Percentiles rank a stretch among this genome's conserved stretches.
phyloP scores from a whole-genome alignment of 768 basidiomycete genomes.

The Mycena galopus region DNA sequence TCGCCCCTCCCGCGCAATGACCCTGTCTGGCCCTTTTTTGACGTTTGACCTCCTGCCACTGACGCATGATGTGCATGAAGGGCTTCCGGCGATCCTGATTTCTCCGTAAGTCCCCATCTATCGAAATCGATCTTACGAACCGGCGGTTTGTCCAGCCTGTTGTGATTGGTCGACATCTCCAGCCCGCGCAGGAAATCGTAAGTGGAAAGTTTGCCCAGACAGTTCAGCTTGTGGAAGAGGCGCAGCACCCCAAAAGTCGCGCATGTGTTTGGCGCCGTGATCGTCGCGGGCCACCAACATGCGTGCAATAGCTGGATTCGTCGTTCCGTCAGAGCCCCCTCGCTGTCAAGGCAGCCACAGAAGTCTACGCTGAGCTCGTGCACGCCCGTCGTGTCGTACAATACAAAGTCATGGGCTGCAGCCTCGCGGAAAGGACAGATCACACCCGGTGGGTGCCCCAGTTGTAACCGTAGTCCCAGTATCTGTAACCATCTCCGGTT shows the following conservation, averaged over 20 bases:
- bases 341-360: background rate
- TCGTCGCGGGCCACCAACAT: background rate
- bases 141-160: no score
- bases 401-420: background rate
- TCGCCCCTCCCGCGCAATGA: background rate
- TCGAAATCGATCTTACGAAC: no score
- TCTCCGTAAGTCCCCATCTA: no score
- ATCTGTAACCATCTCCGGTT: background rate
- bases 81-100: constrained; percentile 28
- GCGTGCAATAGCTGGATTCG: background rate
- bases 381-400: background rate
- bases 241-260: background rate
- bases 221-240: no score
- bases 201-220: no score
- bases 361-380: background rate
- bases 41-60: constrained; percentile 27
- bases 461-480: background rate
- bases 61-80: constrained; percentile 28
- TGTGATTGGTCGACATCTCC: no score
- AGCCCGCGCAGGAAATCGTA: no score
- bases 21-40: constrained; percentile 14
- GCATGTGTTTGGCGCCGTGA: background rate
- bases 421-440: background rate
- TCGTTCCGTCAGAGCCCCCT: background rate
- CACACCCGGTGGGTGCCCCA: background rate